Conservation (phyloP, 352 stramenopile species). For the Phytophthora megakarya region DNA sequence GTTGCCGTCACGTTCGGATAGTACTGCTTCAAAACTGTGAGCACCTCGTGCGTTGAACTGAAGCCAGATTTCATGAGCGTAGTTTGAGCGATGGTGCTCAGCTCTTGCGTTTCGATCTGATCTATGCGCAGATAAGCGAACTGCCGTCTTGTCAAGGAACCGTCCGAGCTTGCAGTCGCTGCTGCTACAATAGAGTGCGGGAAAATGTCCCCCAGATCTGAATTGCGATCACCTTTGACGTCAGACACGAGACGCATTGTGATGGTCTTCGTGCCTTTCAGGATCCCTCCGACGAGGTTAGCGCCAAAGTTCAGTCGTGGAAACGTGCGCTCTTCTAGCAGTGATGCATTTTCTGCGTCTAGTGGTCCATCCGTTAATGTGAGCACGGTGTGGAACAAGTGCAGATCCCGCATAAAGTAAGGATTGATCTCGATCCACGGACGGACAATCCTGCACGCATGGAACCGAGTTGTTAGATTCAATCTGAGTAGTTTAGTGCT, state of each 20-base stretch:
- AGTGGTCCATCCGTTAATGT: constrained; percentile 1
- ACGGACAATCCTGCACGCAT: constrained; percentile 46
- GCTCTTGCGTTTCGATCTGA: constrained; percentile 29
- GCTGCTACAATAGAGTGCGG: constrained; percentile 42
- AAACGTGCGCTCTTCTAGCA: constrained; percentile 26
- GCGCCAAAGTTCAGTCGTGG: constrained; percentile 62
- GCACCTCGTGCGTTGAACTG: constrained; percentile 38
- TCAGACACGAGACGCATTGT: constrained; percentile 75
- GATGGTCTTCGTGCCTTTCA: constrained; percentile 51
- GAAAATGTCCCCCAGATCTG: constrained; percentile 51
- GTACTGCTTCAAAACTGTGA: constrained; percentile 57
- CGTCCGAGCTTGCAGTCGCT: constrained; percentile 27
- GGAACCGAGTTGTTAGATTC: not conserved
- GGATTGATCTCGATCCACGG: constrained; percentile 78
- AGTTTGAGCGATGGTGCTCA: constrained; percentile 34
- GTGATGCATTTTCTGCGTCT: constrained; percentile 1
- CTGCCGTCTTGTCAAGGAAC: constrained; percentile 4
- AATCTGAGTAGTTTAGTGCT: not conserved
- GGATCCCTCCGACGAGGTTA: constrained; percentile 52
- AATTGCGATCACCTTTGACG: constrained; percentile 51
- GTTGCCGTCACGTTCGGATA: constrained; percentile 53
- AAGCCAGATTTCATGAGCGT: constrained; percentile 59
- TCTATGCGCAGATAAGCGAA: constrained; percentile 65
- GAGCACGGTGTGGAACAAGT: constrained; percentile 42
- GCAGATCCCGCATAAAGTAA: constrained; percentile 57